phyloP scores from a whole-genome alignment of 352 stramenopile species.

The Phytophthora lateralis region DNA sequence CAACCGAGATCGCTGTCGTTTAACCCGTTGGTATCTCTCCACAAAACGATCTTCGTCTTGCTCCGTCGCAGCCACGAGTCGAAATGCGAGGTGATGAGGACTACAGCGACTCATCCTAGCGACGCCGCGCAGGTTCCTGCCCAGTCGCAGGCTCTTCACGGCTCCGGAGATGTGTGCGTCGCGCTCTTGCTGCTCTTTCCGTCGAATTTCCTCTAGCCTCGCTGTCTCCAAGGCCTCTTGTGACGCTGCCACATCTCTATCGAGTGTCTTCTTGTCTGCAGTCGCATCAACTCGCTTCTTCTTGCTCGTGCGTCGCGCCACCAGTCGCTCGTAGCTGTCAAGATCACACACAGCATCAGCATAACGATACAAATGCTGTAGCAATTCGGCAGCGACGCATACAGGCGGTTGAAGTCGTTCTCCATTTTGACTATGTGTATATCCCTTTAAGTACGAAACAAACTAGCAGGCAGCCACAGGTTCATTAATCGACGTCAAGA shows the following conservation, averaged over 20 bases:
- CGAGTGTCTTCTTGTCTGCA: neutral
- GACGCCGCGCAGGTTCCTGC: constrained; percentile 32
- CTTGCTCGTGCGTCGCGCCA: constrained; percentile 22
- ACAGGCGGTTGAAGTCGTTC: constrained; percentile 45
- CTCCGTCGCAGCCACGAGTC: constrained; percentile 17
- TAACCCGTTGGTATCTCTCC: constrained; percentile 8
- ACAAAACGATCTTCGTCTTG: constrained; percentile 8
- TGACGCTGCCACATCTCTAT: constrained; percentile 1
- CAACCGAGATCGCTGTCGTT: neutral
- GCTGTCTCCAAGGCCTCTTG: constrained; percentile 10
- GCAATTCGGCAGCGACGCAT: neutral
- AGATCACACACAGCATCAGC: neutral
- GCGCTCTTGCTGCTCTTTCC: constrained; percentile 16
- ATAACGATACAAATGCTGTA: neutral
- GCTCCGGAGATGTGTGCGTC: constrained; percentile 7
- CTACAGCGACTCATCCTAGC: constrained; percentile 19
- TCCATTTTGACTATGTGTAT: neutral
- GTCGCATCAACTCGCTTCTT: constrained; percentile 11
- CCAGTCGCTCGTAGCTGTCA: constrained; percentile 44
- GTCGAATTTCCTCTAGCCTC: constrained; percentile 5
- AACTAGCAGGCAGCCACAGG: neutral
- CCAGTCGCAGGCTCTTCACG: constrained; percentile 25
- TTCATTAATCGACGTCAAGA: constrained; percentile 15
- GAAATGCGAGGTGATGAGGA: constrained; percentile 23
- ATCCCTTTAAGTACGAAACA: constrained; percentile 2